These are phyloP conservation scores for Lecanicillium sp. DNA, from an alignment of 2,329 filamentous ascomycete genomes.

Conservation along the genomic window DNA sequence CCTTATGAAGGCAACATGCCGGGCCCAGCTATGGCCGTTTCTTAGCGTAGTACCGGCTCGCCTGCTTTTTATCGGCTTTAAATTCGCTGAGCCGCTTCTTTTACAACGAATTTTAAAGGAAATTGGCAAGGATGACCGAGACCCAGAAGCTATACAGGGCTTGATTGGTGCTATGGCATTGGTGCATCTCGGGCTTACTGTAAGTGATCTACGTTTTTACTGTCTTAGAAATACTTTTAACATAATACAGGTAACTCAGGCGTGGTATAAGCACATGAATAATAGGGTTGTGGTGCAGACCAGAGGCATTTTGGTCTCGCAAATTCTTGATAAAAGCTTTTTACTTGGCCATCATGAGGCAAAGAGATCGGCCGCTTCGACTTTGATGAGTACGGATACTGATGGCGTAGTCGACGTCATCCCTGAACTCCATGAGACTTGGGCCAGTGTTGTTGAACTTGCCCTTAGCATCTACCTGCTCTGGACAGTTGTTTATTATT, in stretches of 20 bases:
- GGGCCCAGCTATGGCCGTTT: too few species aligned
- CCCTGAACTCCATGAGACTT: slow-evolving; percentile 24
- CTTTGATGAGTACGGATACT: slow-evolving; percentile 38
- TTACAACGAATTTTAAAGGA: too few species aligned
- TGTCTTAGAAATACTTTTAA: too few species aligned
- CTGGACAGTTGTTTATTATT: slow-evolving; percentile 22
- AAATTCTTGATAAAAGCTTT: slow-evolving; percentile 42
- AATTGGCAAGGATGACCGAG: too few species aligned
- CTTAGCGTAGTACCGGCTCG: slow-evolving; percentile 25
- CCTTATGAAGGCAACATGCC: too few species aligned
- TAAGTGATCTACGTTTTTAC: slow-evolving; percentile 15
- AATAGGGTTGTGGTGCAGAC: slow-evolving; percentile 27
- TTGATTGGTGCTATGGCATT: too few species aligned
- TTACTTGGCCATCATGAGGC: slow-evolving; percentile 19
- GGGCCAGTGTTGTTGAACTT: slow-evolving; percentile 29
- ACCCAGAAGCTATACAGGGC: too few species aligned
- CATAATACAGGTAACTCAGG: background rate
- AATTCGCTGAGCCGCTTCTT: slow-evolving; percentile 36
- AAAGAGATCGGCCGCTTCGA: slow-evolving; percentile 27
- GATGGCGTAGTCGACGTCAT: slow-evolving; percentile 22
- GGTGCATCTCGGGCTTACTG: slow-evolving; percentile 28
- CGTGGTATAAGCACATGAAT: slow-evolving; percentile 25
- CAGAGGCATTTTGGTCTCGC: slow-evolving; percentile 27
- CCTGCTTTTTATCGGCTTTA: slow-evolving; percentile 29
- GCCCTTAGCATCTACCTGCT: slow-evolving; percentile 27